phyloP scores from a whole-genome alignment of 495 filamentous ascomycete species.

The Penicillium pulvis region DNA sequence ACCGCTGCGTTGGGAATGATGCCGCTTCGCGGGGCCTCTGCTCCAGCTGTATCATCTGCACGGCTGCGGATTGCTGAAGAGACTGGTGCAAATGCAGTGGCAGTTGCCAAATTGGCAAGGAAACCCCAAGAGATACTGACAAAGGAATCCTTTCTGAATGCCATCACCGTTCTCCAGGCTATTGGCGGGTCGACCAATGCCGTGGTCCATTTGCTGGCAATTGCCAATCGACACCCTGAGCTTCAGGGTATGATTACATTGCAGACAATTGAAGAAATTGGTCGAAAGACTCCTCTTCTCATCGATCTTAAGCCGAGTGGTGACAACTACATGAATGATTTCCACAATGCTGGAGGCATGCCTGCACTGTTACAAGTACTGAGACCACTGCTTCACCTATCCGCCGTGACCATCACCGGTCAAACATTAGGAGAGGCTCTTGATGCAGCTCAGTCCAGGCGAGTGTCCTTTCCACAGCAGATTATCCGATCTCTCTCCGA shows the following conservation, averaged over 20 bases:
- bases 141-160: slow-evolving; percentile 64
- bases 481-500: slow-evolving; percentile 55
- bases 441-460: slow-evolving; percentile 45
- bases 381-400: slow-evolving; percentile 57
- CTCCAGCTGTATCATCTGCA: slow-evolving; percentile 65
- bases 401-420: slow-evolving; percentile 59
- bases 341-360: slow-evolving; percentile 71
- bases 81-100: slow-evolving; percentile 60
- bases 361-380: slow-evolving; percentile 56
- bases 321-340: slow-evolving; percentile 71
- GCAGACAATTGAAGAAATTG: slow-evolving; percentile 60
- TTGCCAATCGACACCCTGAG: slow-evolving; percentile 59
- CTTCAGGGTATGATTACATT: slow-evolving; percentile 58
- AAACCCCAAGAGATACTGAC: slow-evolving; percentile 60
- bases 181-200: slow-evolving; percentile 72
- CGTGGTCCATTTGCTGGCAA: slow-evolving; percentile 67
- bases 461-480: slow-evolving; percentile 38
- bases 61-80: slow-evolving; percentile 64
- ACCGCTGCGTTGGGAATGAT: slow-evolving; percentile 65
- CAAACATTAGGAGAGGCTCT: slow-evolving; percentile 59
- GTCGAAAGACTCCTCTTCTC: slow-evolving; percentile 59
- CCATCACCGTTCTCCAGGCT: slow-evolving; percentile 67
- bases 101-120: slow-evolving; percentile 38
- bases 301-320: slow-evolving; percentile 70
- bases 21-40: slow-evolving; percentile 60